Percentiles rank a stretch among this genome's conserved stretches.
Conservation (phyloP, 106 monocot species). For the Chionographis japonica region DNA sequence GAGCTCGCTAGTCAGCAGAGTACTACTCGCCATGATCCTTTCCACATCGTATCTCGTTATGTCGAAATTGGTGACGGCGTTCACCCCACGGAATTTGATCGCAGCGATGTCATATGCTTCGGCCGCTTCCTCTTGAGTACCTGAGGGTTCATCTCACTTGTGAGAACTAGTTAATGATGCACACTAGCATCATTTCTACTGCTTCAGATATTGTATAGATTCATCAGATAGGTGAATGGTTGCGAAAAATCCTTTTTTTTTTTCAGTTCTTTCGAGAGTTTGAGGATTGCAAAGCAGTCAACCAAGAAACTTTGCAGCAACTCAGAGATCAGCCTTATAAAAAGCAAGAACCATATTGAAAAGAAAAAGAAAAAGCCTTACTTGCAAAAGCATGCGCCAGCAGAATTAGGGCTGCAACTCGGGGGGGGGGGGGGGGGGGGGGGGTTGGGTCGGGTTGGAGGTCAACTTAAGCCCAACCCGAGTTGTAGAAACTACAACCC, state of each 20-base stretch:
- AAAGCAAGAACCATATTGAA: conserved; percentile 18
- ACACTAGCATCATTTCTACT: no score
- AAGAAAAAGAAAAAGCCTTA: conserved; percentile 24
- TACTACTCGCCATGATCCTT: conserved; percentile 64
- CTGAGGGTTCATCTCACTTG: conserved; percentile 24
- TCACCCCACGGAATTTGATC: conserved; percentile 84
- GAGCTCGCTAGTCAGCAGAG: conserved; percentile 63
- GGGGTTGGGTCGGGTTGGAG: no score
- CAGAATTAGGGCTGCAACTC: background rate
- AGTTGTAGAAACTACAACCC: no score
- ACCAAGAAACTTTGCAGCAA: conserved; percentile 17
- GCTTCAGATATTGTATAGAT: background rate
- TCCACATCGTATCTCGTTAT: conserved; percentile 86
- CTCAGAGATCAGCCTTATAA: conserved; percentile 33
- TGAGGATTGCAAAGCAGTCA: conserved; percentile 14
- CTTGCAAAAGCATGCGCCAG: conserved; percentile 23
- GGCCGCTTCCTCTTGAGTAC: conserved; percentile 97
- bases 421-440: background rate
- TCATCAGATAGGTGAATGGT: background rate
- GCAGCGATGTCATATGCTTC: conserved; percentile 93
- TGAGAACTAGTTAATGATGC: background rate
- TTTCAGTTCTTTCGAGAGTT: conserved; percentile 11
- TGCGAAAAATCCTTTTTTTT: background rate
- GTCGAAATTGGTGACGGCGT: conserved; percentile 89
- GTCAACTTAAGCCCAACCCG: no score